Percentiles rank a stretch among this genome's conserved stretches.
Conservation (phyloP, 495 filamentous ascomycete species). For the Talaromyces thailandensis region DNA sequence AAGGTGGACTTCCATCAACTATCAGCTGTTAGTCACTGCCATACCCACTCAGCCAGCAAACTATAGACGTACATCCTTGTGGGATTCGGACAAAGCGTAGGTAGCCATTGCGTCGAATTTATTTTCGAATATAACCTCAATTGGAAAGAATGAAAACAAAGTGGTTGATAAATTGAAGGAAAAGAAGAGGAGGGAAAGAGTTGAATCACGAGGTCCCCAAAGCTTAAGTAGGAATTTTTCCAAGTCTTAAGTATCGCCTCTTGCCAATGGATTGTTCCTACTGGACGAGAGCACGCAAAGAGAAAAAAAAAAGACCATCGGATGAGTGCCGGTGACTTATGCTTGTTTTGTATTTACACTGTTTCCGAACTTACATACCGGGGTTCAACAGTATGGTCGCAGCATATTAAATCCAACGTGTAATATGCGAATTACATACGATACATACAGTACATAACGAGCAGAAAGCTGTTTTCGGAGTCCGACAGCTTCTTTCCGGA, state of each 20-base stretch:
- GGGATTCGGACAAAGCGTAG: constrained; percentile 8
- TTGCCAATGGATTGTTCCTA: not conserved
- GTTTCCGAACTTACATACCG: not conserved
- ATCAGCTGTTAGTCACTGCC: not conserved
- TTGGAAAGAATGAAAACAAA: not conserved
- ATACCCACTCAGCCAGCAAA: not conserved
- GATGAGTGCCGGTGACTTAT: not conserved
- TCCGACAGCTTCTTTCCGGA: constrained; percentile 1
- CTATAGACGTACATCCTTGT: constrained; percentile 6
- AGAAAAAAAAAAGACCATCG: no score
- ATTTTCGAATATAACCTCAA: not conserved
- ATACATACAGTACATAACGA: not conserved
- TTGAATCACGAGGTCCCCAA: constrained; percentile 1
- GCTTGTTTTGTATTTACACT: not conserved
- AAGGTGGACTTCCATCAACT: constrained; percentile 6
- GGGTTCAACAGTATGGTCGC: not conserved
- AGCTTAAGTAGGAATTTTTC: constrained; percentile 4
- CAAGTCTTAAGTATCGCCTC: not conserved
- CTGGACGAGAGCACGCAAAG: not conserved
- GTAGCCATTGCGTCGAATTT: constrained; percentile 5
- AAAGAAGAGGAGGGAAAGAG: not conserved
- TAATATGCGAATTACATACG: not conserved
- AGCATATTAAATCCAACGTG: not conserved
- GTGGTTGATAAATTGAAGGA: not conserved
- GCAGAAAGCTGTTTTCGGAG: constrained; percentile 3